Conservation (phyloP, 139 green algal species). For the Choricystis sp. region DNA sequence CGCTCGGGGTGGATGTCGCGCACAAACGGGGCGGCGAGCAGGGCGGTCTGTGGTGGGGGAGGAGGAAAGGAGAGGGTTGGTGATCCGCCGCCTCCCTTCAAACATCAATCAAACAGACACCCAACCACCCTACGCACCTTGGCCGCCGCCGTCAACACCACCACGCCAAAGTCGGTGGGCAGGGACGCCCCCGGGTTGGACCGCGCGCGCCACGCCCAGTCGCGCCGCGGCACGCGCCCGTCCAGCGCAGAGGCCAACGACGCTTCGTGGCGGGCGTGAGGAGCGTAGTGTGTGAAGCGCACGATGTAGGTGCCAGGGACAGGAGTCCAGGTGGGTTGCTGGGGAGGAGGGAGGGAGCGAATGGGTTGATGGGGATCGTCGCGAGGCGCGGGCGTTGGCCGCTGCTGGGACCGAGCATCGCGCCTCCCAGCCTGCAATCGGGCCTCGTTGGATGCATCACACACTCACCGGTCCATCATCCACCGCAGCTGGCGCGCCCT, state of each 20-base stretch:
- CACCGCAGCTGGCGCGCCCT: no score
- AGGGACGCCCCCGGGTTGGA: conserved; percentile 34
- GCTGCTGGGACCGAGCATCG: no score
- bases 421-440: no score
- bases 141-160: conserved; percentile 12
- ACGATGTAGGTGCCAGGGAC: conserved; percentile 33
- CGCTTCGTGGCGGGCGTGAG: conserved; percentile 13
- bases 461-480: no score
- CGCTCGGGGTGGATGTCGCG: conserved; percentile 51
- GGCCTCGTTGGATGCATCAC: no score
- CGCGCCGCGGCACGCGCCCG: neutral
- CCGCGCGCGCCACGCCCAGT: conserved; percentile 46
- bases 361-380: no score
- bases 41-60: conserved; percentile 3
- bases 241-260: conserved; percentile 13
- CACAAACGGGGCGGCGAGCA: conserved; percentile 20
- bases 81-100: neutral
- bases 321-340: neutral
- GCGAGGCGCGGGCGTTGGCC: no score
- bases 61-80: neutral
- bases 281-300: conserved; percentile 39
- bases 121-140: neutral
- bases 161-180: conserved; percentile 71
- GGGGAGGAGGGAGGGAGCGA: no score
- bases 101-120: neutral